Conservation (phyloP, 768 basidiomycete species). For the Phaeotremella skinneri region DNA sequence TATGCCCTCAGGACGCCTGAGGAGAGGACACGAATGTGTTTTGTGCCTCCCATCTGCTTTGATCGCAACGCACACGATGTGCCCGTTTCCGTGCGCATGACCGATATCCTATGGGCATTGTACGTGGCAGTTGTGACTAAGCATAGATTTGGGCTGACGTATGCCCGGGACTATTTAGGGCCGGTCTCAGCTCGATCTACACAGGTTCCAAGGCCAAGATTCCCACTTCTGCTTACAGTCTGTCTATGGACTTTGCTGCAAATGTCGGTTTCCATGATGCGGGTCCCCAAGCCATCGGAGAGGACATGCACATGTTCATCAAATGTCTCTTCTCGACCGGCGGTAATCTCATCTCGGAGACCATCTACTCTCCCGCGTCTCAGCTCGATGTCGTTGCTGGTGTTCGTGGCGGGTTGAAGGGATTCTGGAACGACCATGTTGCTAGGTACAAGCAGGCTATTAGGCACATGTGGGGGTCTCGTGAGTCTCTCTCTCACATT, state of each 20-base stretch:
- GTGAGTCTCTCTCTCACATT: neutral
- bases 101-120: conserved; percentile 41
- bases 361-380: conserved; percentile 46
- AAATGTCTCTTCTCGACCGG: conserved; percentile 44
- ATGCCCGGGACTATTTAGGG: conserved; percentile 8
- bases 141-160: neutral
- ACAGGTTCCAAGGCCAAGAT: conserved; percentile 41
- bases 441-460: conserved; percentile 47
- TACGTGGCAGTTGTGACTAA: neutral
- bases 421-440: conserved; percentile 35
- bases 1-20: conserved; percentile 28
- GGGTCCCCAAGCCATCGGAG: conserved; percentile 44
- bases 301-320: conserved; percentile 50
- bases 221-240: conserved; percentile 44
- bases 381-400: conserved; percentile 45
- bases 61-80: conserved; percentile 40
- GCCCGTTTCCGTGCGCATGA: conserved; percentile 34
- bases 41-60: conserved; percentile 33
- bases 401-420: conserved; percentile 22
- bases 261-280: conserved; percentile 46
- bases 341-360: conserved; percentile 41
- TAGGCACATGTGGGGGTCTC: conserved; percentile 37
- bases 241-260: conserved; percentile 35
- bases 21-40: conserved; percentile 19
- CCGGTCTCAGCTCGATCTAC: conserved; percentile 40